Evolutionary conservation across 371 early-diverging fungal genomes (phyloP).

Genomic region (Mycotypha africana): DNA sequence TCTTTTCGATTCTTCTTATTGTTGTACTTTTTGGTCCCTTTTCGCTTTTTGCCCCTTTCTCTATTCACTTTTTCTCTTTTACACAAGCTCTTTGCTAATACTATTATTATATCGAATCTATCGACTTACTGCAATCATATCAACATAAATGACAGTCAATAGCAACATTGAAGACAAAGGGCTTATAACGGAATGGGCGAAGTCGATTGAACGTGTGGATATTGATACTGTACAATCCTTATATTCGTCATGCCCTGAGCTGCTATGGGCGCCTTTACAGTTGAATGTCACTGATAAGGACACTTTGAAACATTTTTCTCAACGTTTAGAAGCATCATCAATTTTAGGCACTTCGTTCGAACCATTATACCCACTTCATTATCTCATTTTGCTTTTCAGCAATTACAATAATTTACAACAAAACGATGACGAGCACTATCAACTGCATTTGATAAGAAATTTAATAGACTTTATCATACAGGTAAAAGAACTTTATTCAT

Average conservation of each 20-base stretch:
- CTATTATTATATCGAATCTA: too few species aligned
- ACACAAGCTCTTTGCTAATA: too few species aligned
- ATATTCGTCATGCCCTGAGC: conserved; percentile 9
- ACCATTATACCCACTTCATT: conserved; percentile 20
- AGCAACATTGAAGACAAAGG: conserved; percentile 10
- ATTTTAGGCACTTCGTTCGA: conserved; percentile 13
- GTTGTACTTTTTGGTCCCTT: not conserved
- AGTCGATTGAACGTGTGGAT: conserved; percentile 21
- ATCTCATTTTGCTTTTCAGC: conserved; percentile 17
- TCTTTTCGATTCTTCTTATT: too few species aligned
- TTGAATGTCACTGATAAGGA: conserved; percentile 1
- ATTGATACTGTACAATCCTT: conserved; percentile 12
- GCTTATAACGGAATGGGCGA: conserved; percentile 19
- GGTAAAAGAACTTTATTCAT: not conserved
- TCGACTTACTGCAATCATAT: too few species aligned
- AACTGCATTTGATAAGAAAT: conserved; percentile 17
- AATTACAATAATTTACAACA: conserved; percentile 16
- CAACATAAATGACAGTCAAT: not conserved
- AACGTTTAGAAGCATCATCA: conserved; percentile 8
- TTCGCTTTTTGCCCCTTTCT: not conserved
- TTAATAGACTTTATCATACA: not conserved
- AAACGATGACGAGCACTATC: conserved; percentile 17
- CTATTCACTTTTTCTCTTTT: not conserved
- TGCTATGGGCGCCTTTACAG: conserved; percentile 24
- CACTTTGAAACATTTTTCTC: conserved; percentile 21